A percentile compares a stretch with the other conserved stretches of the same genome.
Evolutionary conservation across 192 early-diverging fungal species (phyloP).

Genomic region (Coemansia pectinata): DNA sequence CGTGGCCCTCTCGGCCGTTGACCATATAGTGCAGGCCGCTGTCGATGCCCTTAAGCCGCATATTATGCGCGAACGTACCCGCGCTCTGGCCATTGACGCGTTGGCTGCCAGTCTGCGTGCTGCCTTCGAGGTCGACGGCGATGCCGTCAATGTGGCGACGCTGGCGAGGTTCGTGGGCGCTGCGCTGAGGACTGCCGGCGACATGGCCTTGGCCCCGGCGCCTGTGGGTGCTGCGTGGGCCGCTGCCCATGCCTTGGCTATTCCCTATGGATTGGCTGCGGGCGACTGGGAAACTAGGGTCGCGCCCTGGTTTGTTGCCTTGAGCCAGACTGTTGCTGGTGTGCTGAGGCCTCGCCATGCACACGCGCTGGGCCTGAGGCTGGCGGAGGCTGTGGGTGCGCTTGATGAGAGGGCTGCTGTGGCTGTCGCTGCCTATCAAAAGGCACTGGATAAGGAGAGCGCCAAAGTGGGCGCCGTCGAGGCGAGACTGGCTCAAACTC

Average conservation of each 20-base stretch:
- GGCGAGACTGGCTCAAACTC: constrained; percentile 41
- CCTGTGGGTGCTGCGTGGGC: constrained; percentile 41
- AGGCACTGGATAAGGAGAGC: constrained; percentile 42
- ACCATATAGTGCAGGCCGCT: constrained; percentile 48
- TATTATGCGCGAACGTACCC: constrained; percentile 18
- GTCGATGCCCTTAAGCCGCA: constrained; percentile 32
- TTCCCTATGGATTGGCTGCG: constrained; percentile 21
- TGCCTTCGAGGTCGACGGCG: constrained; percentile 12
- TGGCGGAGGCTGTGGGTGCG: neutral
- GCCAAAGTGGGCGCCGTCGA: constrained; percentile 43
- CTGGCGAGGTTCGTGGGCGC: constrained; percentile 35
- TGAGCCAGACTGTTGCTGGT: constrained; percentile 43
- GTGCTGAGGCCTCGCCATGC: constrained; percentile 52
- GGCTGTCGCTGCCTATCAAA: constrained; percentile 40
- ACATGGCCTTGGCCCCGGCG: constrained; percentile 27
- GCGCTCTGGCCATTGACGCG: constrained; percentile 17
- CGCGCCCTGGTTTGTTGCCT: constrained; percentile 47
- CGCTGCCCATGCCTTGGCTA: constrained; percentile 19
- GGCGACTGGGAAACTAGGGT: constrained; percentile 26
- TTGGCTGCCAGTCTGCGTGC: constrained; percentile 27
- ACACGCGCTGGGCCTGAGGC: constrained; percentile 11
- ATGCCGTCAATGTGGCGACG: constrained; percentile 36
- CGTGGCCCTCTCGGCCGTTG: constrained; percentile 47
- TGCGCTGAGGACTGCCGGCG: constrained; percentile 19
- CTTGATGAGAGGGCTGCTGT: neutral